Evolutionary conservation across 331 rosid species (phyloP).

Genomic region (Cucumis variabilis): DNA sequence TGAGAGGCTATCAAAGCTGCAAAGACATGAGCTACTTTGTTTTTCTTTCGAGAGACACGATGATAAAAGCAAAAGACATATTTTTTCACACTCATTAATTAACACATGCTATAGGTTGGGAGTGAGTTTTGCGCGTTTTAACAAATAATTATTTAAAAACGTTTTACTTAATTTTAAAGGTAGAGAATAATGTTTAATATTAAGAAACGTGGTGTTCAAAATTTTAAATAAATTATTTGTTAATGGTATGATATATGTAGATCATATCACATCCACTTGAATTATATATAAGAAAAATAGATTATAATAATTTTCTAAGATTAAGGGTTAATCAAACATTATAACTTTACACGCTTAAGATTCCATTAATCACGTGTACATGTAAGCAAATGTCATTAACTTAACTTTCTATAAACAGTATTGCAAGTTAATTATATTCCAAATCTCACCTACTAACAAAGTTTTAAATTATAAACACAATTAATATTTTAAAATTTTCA

Average conservation of each 20-base stretch:
- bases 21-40: too few species aligned
- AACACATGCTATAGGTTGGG: too few species aligned
- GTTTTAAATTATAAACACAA: background rate
- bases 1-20: too few species aligned
- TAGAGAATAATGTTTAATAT: background rate
- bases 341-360: background rate
- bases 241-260: background rate
- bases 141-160: too few species aligned
- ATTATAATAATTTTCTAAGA: background rate
- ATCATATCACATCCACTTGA: background rate
- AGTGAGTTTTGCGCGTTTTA: too few species aligned
- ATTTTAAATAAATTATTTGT: background rate
- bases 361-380: conserved; percentile 14
- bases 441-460: background rate
- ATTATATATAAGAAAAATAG: background rate
- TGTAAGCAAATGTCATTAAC: background rate
- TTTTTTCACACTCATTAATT: too few species aligned
- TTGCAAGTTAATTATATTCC: background rate
- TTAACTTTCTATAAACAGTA: background rate
- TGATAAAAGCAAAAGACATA: too few species aligned
- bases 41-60: too few species aligned
- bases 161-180: background rate
- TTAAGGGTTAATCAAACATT: background rate
- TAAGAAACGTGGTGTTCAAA: background rate
- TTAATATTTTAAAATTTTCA: too few species aligned